Conservation (phyloP, 768 basidiomycete genomes). For the Suillus ampliporus region DNA sequence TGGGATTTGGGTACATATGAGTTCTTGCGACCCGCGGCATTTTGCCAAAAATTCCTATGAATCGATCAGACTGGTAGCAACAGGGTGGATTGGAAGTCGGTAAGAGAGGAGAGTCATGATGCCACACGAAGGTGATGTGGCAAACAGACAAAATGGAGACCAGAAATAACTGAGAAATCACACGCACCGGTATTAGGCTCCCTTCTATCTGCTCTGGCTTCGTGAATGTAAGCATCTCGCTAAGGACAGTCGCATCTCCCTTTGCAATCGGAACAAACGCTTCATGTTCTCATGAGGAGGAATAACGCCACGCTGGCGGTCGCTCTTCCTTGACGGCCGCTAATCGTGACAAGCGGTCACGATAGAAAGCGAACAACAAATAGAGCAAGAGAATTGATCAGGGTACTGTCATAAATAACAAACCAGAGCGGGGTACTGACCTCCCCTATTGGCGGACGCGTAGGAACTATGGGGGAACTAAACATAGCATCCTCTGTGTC, state of each 20-base stretch:
- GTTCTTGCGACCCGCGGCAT: slow-evolving; percentile 82
- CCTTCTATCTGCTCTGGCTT: slow-evolving; percentile 71
- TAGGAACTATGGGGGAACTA: slow-evolving; percentile 57
- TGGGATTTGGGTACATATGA: slow-evolving; percentile 85
- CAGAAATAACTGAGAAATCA: neutral
- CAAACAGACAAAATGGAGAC: neutral
- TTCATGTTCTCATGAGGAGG: slow-evolving; percentile 86
- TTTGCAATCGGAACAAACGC: slow-evolving; percentile 79
- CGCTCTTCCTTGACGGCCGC: slow-evolving; percentile 2
- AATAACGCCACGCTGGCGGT: slow-evolving; percentile 48
- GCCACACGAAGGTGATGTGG: neutral
- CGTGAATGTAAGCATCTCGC: slow-evolving; percentile 70
- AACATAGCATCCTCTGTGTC: slow-evolving; percentile 83
- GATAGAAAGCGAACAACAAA: neutral
- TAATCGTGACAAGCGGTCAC: neutral
- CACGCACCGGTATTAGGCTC: slow-evolving; percentile 69
- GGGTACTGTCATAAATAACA: neutral
- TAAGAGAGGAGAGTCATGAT: neutral
- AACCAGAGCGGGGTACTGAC: neutral
- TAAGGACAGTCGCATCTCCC: slow-evolving; percentile 79
- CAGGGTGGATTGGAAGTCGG: neutral
- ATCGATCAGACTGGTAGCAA: neutral
- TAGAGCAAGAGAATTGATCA: neutral
- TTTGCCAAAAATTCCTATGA: slow-evolving; percentile 81
- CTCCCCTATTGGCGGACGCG: slow-evolving; percentile 4